These are phyloP conservation scores for Torulaspora franciscae DNA, from an alignment of 805 yeast species.

Conservation along the genomic window DNA sequence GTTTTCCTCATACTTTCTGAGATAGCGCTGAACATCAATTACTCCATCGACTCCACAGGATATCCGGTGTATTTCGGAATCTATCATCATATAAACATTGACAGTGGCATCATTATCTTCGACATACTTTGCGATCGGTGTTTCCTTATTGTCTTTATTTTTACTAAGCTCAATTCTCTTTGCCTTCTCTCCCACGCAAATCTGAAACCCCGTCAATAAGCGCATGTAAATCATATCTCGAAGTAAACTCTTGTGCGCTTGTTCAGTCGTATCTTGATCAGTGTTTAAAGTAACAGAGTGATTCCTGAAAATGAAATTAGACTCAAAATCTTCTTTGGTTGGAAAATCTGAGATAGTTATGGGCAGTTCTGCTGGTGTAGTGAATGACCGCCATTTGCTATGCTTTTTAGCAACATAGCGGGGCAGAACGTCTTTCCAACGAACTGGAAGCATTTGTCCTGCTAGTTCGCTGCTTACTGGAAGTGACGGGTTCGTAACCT, in stretches of 20 bases:
- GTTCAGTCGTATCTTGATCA: conserved; percentile 46
- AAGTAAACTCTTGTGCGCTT: conserved; percentile 57
- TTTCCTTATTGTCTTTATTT: conserved; percentile 44
- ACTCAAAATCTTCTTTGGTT: conserved; percentile 56
- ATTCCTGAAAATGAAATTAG: conserved; percentile 73
- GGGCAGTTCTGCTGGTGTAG: conserved; percentile 92
- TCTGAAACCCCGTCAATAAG: conserved; percentile 82
- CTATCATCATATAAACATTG: conserved; percentile 68
- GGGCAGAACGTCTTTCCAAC: conserved; percentile 92
- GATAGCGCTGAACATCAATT: conserved; percentile 74
- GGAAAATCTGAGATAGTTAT: conserved; percentile 78
- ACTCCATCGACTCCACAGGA: conserved; percentile 66
- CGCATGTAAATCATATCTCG: conserved; percentile 84
- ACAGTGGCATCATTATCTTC: conserved; percentile 47
- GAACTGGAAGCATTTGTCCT: conserved; percentile 59
- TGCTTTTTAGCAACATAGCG: conserved; percentile 56
- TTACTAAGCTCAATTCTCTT: conserved; percentile 50
- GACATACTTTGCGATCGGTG: conserved; percentile 52
- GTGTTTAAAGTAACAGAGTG: conserved; percentile 68
- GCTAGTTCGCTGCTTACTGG: conserved; percentile 52
- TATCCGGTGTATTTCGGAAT: conserved; percentile 81
- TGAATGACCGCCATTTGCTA: conserved; percentile 88
- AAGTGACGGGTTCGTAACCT: conserved; percentile 71
- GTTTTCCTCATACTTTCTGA: conserved; percentile 37
- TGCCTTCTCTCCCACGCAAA: conserved; percentile 70